Percentiles rank a stretch among this genome's conserved stretches.
These are phyloP conservation scores for Mortierella sp. DNA, from an alignment of 371 early-diverging fungal species.

Conservation along the genomic window DNA sequence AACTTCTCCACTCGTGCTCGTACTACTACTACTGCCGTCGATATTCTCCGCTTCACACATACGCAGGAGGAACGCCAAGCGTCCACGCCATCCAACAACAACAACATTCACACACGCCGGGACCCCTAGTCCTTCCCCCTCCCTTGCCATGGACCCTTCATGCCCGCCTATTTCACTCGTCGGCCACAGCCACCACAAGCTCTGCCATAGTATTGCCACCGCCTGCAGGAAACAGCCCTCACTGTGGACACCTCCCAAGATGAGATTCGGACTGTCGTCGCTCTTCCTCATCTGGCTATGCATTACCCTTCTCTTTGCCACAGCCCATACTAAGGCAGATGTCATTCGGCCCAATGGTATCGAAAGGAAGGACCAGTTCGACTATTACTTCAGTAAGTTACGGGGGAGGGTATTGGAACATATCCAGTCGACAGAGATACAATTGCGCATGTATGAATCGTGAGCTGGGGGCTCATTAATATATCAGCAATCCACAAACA, in stretches of 20 bases:
- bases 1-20: neutral
- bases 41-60: conserved; percentile 2
- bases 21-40: neutral
- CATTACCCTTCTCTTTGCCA: conserved; percentile 29
- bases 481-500: neutral
- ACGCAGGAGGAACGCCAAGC: conserved; percentile 1
- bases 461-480: conserved; percentile 6
- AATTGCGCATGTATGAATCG: neutral
- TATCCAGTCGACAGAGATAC: neutral
- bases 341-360: conserved; percentile 31
- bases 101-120: neutral
- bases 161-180: neutral
- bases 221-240: conserved; percentile 4
- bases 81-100: neutral
- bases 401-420: neutral
- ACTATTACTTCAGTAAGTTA: conserved; percentile 40
- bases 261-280: conserved; percentile 27
- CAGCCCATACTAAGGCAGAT: conserved; percentile 31
- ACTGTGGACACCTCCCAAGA: neutral
- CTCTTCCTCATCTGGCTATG: conserved; percentile 50
- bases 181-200: neutral
- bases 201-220: neutral
- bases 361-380: conserved; percentile 21
- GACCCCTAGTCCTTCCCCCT: neutral
- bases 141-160: neutral